These are phyloP conservation scores for Ophiostoma quercus DNA, from an alignment of 2,329 filamentous ascomycete genomes.

Conservation along the genomic window DNA sequence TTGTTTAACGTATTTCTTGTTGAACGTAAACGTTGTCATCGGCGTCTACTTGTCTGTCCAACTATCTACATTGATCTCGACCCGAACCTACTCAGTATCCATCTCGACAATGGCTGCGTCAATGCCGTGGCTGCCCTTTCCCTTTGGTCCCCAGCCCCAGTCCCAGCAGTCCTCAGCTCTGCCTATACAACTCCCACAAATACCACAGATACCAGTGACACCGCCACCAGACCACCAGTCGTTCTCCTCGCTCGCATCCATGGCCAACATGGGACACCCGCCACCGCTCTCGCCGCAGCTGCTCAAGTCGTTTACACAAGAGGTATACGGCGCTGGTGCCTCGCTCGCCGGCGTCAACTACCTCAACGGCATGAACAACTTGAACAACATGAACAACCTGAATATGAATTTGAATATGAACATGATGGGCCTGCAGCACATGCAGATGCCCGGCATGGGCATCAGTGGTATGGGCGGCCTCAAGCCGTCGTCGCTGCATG, in stretches of 20 bases:
- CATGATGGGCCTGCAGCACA: background rate
- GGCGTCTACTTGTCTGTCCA: background rate
- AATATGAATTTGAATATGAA: background rate
- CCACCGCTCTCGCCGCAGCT: conserved; percentile 25
- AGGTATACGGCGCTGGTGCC: conserved; percentile 25
- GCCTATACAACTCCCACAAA: conserved; percentile 24
- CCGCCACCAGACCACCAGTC: conserved; percentile 38
- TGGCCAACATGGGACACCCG: conserved; percentile 17
- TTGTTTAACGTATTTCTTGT: background rate
- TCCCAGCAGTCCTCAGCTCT: background rate
- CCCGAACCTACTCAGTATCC: background rate
- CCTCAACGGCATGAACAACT: background rate
- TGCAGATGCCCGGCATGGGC: conserved; percentile 12
- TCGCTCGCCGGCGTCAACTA: conserved; percentile 15
- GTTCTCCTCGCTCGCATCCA: conserved; percentile 29
- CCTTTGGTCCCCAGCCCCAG: conserved; percentile 30
- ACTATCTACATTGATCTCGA: background rate
- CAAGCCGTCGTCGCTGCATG: conserved; percentile 21
- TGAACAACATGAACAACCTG: background rate
- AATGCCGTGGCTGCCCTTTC: conserved; percentile 31
- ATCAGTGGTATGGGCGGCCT: background rate
- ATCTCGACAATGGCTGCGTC: conserved; percentile 29
- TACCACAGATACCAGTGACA: conserved; percentile 38
- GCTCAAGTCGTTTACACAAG: conserved; percentile 29
- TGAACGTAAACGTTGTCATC: background rate